Conservation (phyloP, 2,329 filamentous ascomycete genomes). For the Colletotrichum coccodes region DNA sequence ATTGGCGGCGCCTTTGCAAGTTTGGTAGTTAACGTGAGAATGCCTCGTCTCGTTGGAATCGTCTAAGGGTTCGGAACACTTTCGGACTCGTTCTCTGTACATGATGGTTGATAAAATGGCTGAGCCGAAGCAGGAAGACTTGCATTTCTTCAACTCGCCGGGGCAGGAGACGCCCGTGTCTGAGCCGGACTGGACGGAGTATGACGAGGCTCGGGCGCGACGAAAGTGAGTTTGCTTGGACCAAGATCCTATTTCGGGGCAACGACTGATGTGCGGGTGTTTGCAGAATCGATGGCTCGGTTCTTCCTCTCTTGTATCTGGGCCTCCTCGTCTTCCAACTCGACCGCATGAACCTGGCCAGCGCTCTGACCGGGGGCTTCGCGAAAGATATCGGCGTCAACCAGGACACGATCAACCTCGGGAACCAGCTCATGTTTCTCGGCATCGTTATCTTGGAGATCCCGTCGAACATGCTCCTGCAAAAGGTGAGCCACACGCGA, state of each 20-base stretch:
- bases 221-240: constrained; percentile 34
- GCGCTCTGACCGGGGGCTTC: constrained; percentile 59
- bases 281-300: constrained; percentile 54
- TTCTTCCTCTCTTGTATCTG: constrained; percentile 58
- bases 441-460: constrained; percentile 61
- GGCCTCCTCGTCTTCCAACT: constrained; percentile 62
- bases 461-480: constrained; percentile 58
- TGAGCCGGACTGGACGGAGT: constrained; percentile 29
- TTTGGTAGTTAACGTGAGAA: background rate
- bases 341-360: constrained; percentile 63
- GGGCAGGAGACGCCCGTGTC: background rate
- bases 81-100: background rate
- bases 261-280: background rate
- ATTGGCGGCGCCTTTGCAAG: background rate
- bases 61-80: background rate
- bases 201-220: constrained; percentile 31
- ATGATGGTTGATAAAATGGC: background rate
- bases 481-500: constrained; percentile 35
- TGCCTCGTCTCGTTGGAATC: background rate
- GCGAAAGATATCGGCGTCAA: constrained; percentile 52
- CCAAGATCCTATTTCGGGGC: background rate
- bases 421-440: constrained; percentile 63
- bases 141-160: background rate
- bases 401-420: constrained; percentile 61
- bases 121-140: background rate